phyloP scores from a whole-genome alignment of 108 stramenopile genomes.

The Mediolabrus comicus region DNA sequence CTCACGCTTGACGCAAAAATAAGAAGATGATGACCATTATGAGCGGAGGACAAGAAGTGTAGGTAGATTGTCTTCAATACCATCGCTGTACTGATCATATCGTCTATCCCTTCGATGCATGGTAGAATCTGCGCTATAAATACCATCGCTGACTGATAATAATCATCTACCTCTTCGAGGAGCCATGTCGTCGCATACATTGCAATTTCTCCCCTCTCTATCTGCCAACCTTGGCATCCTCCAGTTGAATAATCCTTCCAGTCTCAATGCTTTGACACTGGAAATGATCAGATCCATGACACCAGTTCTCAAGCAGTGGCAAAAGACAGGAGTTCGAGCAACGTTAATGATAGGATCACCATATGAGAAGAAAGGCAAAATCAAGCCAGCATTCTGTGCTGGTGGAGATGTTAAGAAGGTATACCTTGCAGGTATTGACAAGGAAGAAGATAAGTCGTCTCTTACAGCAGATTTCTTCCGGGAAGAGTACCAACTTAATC shows the following conservation, averaged over 20 bases:
- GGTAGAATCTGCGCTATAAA: no score
- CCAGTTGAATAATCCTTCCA: conserved; percentile 69
- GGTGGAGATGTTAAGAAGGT: conserved; percentile 92
- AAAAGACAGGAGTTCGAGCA: conserved; percentile 23
- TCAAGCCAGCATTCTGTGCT: conserved; percentile 82
- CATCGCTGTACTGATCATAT: no score
- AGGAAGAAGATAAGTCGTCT: conserved; percentile 18
- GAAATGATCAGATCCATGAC: conserved; percentile 62
- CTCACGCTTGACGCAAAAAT: no score
- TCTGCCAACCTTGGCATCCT: conserved; percentile 63
- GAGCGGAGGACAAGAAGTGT: no score
- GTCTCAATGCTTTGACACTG: conserved; percentile 57
- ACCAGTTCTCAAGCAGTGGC: conserved; percentile 62
- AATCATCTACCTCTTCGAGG: not conserved
- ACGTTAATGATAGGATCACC: conserved; percentile 61
- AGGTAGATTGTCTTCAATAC: no score
- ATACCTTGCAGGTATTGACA: conserved; percentile 45
- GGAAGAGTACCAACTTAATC: conserved; percentile 89
- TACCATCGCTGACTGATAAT: no score
- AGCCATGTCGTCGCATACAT: conserved; percentile 24
- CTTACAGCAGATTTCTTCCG: conserved; percentile 75
- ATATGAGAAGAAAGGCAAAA: conserved; percentile 44
- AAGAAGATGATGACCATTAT: no score
- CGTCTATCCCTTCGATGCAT: no score
- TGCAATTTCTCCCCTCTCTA: conserved; percentile 69